Evolutionary conservation across 345 rosid genomes (phyloP).

Genomic region (Lepidium africanum): DNA sequence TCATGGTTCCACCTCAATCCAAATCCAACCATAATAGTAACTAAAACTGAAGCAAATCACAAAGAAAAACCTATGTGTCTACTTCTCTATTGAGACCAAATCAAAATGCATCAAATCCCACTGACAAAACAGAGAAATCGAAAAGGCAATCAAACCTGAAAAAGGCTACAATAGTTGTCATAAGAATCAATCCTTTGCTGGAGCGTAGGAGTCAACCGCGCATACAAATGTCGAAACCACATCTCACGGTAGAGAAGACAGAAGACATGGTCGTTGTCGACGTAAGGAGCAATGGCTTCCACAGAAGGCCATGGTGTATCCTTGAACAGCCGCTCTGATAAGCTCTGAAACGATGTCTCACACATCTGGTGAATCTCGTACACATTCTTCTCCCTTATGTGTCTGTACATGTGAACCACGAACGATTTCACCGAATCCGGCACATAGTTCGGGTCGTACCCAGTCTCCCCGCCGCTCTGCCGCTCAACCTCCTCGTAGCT

Average conservation of each 20-base stretch:
- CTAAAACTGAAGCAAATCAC: too few species aligned
- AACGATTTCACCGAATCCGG: constrained; percentile 94
- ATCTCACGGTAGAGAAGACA: constrained; percentile 95
- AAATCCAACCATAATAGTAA: neutral
- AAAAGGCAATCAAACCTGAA: constrained; percentile 39
- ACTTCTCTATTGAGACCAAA: neutral
- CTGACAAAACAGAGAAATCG: neutral
- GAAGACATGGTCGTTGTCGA: constrained; percentile 91
- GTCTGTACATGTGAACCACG: constrained; percentile 90
- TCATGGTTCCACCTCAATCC: neutral
- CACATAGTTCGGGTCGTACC: constrained; percentile 79
- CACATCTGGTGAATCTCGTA: constrained; percentile 99
- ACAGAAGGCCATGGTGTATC: constrained; percentile 97
- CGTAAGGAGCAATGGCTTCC: constrained; percentile 75
- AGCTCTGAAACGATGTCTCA: constrained; percentile 90
- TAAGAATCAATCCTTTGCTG: constrained; percentile 96
- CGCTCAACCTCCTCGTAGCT: constrained; percentile 33
- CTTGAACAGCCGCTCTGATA: constrained; percentile 85
- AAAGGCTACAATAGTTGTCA: constrained; percentile 91
- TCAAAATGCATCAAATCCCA: neutral
- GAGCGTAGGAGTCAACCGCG: constrained; percentile 80
- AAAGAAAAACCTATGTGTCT: too few species aligned
- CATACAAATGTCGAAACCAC: constrained; percentile 97
- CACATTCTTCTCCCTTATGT: constrained; percentile 94
- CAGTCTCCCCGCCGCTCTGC: constrained; percentile 31